Conservation (phyloP, 2,329 filamentous ascomycete species). For the Xylaria sp. region DNA sequence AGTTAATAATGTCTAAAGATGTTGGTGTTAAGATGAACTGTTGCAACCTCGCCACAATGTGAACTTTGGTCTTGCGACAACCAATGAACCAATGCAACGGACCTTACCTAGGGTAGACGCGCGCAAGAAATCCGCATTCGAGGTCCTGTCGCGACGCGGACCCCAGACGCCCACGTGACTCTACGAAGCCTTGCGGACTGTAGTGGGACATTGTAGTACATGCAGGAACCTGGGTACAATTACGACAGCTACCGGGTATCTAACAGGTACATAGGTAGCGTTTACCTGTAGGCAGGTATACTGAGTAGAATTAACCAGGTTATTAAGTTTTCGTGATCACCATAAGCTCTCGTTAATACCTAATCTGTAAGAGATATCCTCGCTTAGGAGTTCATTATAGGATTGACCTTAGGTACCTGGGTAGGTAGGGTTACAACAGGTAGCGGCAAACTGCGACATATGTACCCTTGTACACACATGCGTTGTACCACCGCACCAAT, state of each 20-base stretch:
- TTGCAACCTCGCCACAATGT: constrained; percentile 8
- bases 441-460: not conserved
- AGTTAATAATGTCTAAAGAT: not conserved
- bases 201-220: not conserved
- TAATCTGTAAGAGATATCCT: not conserved
- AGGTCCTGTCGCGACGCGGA: constrained; percentile 24
- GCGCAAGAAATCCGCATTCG: constrained; percentile 16
- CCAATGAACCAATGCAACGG: constrained; percentile 5
- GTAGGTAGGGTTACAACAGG: not conserved
- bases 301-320: not conserved
- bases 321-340: not conserved
- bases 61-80: not conserved
- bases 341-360: too few species aligned
- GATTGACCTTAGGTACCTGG: not conserved
- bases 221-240: not conserved
- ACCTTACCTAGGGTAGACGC: not conserved
- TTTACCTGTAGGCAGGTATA: not conserved
- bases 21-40: not conserved
- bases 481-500: not conserved
- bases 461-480: not conserved
- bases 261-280: too few species aligned
- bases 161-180: constrained; percentile 24
- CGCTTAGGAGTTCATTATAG: not conserved
- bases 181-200: not conserved
- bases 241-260: not conserved